Conservation (phyloP, 1,139 yeast genomes). For the Diutina sp. region DNA sequence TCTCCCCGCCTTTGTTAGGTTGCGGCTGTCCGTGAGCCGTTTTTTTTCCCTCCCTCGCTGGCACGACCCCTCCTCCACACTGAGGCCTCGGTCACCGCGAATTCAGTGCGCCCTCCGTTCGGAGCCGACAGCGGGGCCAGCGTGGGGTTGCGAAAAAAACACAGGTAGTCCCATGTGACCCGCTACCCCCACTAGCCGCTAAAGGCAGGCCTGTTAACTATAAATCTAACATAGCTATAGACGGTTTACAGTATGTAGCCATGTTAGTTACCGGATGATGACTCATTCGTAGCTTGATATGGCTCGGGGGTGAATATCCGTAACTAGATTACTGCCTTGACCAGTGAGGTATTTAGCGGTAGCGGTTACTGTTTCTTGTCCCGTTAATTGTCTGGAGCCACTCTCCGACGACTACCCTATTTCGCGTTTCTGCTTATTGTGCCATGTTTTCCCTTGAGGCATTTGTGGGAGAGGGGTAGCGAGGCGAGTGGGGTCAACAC, state of each 20-base stretch:
- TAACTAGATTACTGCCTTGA: too few relatives aligned
- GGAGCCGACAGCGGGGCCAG: not conserved
- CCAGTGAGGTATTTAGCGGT: too few relatives aligned
- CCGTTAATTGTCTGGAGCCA: not conserved
- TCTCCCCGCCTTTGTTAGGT: not conserved
- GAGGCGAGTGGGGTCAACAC: not conserved
- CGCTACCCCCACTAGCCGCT: not conserved
- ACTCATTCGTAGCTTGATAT: too few relatives aligned
- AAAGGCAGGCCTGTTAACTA: too few relatives aligned
- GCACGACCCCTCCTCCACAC: too few relatives aligned
- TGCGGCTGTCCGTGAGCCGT: not conserved
- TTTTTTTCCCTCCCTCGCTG: not conserved
- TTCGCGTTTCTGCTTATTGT: not conserved
- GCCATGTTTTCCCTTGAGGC: not conserved
- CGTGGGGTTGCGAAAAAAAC: not conserved
- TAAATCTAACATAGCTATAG: too few relatives aligned
- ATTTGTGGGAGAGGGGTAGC: not conserved
- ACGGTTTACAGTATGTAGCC: too few relatives aligned
- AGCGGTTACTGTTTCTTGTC: not conserved
- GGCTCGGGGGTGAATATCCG: too few relatives aligned
- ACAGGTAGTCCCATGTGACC: not conserved
- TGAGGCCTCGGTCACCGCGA: not conserved
- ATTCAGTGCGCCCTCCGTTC: not conserved
- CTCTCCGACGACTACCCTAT: not conserved
- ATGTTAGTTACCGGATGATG: too few relatives aligned